Conservation (phyloP, 1,284 basidiomycete genomes). For the Jaminaea rosea region DNA sequence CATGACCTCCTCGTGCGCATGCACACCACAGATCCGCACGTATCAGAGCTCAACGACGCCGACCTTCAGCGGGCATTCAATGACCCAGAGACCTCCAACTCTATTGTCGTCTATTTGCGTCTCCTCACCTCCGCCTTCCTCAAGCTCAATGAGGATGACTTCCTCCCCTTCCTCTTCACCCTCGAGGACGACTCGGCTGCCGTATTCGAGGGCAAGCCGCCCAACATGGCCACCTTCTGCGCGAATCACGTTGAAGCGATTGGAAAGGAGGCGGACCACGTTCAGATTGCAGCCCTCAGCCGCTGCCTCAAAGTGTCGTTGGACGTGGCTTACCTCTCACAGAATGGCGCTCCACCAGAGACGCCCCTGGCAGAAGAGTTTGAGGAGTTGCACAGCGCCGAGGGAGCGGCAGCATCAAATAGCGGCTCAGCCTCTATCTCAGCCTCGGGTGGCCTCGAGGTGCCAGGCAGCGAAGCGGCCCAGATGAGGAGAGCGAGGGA, state of each 20-base stretch:
- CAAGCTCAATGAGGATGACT: constrained; percentile 34
- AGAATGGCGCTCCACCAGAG: constrained; percentile 20
- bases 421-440: too few relatives aligned
- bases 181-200: constrained; percentile 11
- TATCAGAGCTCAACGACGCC: constrained; percentile 19
- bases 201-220: constrained; percentile 3
- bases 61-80: constrained; percentile 28
- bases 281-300: constrained; percentile 39
- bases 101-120: constrained; percentile 36
- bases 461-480: constrained; percentile 16
- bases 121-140: constrained; percentile 29
- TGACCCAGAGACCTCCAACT: constrained; percentile 33
- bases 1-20: constrained; percentile 18
- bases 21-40: constrained; percentile 21
- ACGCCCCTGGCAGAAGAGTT: constrained; percentile 9
- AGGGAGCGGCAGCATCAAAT: constrained; percentile 12
- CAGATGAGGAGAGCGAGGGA: constrained; percentile 8
- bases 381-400: constrained; percentile 2
- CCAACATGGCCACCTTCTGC: constrained; percentile 32
- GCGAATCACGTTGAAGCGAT: constrained; percentile 35
- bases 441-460: constrained; percentile 9
- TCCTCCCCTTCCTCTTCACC: constrained; percentile 31
- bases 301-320: constrained; percentile 25
- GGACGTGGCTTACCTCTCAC: constrained; percentile 35
- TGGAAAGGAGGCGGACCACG: constrained; percentile 40